Evolutionary conservation across 2,329 filamentous ascomycete genomes (phyloP), one percentile per base, ranked within the genome.

Genomic region (Aspergillus calidoustus): DNA sequence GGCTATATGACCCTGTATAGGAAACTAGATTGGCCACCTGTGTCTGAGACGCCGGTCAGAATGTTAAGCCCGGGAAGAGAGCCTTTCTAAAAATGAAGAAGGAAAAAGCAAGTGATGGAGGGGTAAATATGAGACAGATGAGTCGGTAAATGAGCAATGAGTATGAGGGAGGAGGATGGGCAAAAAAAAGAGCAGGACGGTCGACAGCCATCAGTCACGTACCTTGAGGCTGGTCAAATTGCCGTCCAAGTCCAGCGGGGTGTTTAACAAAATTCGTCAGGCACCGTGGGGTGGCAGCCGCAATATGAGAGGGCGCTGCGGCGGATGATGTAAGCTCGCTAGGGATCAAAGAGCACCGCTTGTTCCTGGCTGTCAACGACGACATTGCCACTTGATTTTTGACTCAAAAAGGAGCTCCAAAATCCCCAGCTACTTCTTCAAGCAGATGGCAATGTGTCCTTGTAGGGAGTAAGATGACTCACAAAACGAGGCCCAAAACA

Each of bases 181-280:
- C 19, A 1, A 38, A 17, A 8, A 38, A 41, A 44, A 41, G 19
- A 25, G 44, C 23, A 22, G 23, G 28, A 30, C 6, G 59, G 25
- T 48, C 19, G 19, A 48, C 22, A 28, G 13, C 46, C 11, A 23
- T 11, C 43, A 57, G 48, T 54, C 47, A 66, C 69, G 49, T 71
- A 71, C 69, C 68, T 69, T 57, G 52, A 63, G 60, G 62, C 67
- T 68, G 62, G 63, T 69, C 60, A 57, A 60, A 61, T 59, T 67
- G 60, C 66, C 65, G 66, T 70, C 60, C 59, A 64, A 72, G 65
- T 73, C 67, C 66, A 70, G 68, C 71, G 68, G 68, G 68, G 67
- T 69, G 67, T 59, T 66, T 59, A 72, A 69, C 68, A 74, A 75
- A 73, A 70, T 73, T 74, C 71, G 69, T 72, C 70, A 72, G 72